Evolutionary conservation across 1,284 basidiomycete species (phyloP), one percentile per base, ranked within the genome.

Genomic region (Sanghuangporus weigelae): DNA sequence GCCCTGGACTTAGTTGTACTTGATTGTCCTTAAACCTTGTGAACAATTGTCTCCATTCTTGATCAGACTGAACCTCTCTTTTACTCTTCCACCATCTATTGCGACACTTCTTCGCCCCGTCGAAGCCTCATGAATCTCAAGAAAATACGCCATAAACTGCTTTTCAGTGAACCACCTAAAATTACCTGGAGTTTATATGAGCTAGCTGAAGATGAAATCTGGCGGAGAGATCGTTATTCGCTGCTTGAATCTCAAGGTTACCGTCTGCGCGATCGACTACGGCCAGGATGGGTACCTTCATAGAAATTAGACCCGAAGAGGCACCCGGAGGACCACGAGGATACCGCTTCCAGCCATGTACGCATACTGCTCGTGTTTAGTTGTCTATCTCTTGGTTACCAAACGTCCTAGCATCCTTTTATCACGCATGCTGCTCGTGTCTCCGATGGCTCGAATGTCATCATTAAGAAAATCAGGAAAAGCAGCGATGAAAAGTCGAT

Each of bases 271-370:
- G 14, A 54, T 11, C 60, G 60, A 7, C 40, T 42, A 31, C 60
- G 54, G 26, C 55, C 60, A 1, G 54, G 40, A 8, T 71, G 70
- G 70, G 62, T 35, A 1, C 69, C 70, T 11, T 69, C 70, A 4
- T 71, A 69, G 70, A 26, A 26, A 26, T 49, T 44, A 1, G 57
- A 59, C 7, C 69, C 63, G 0, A 51, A 67, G 0, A 49, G 49
- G 1, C 46, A 66, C 44, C 65, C 66, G 8, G 16, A 31, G 7
- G 12, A 14, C 16, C 69, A 60, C 44, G 70, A 71, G 56, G 70
- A 71, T 26, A 26, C 19, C 21, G 16, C 39, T 7, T 26, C 11
- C 2, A 61, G 36, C 16, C 19, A 6, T 16, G 57, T 59, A 26
- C 12, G 59, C 7, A 16, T 26, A 3, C 23, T 26, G 23, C 23